Conservation (phyloP, 1,284 basidiomycete species). For the Spongiforma sp. region DNA sequence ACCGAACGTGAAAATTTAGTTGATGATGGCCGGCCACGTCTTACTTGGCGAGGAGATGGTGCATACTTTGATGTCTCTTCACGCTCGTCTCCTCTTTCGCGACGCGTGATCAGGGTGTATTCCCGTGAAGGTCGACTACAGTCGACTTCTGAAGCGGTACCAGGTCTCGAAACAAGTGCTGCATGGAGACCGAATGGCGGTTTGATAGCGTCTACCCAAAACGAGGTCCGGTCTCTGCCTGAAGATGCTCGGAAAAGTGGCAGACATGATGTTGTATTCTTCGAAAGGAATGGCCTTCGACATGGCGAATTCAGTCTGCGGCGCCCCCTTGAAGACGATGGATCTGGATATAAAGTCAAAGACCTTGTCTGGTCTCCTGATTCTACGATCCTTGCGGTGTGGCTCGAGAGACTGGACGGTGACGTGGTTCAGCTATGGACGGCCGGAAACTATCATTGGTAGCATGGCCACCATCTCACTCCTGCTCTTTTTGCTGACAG, state of each 20-base stretch:
- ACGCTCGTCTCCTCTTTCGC: conserved; percentile 46
- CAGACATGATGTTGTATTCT: conserved; percentile 91
- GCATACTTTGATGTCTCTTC: conserved; percentile 88
- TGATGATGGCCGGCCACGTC: conserved; percentile 75
- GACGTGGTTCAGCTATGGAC: conserved; percentile 97
- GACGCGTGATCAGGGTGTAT: conserved; percentile 79
- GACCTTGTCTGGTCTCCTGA: conserved; percentile 91
- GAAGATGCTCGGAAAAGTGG: conserved; percentile 71
- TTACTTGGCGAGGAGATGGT: conserved; percentile 95
- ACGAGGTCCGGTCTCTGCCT: conserved; percentile 74
- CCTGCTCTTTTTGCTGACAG: not conserved
- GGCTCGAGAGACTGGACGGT: conserved; percentile 73
- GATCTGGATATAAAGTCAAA: conserved; percentile 72
- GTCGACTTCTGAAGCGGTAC: conserved; percentile 84
- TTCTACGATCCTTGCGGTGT: conserved; percentile 85
- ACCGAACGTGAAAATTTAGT: conserved; percentile 62
- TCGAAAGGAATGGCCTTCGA: conserved; percentile 93
- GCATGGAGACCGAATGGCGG: conserved; percentile 92
- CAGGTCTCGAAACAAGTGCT: conserved; percentile 83
- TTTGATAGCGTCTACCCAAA: conserved; percentile 82
- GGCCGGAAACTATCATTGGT: conserved; percentile 96
- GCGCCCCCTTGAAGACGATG: conserved; percentile 42
- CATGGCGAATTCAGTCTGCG: conserved; percentile 89
- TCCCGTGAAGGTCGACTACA: conserved; percentile 81
- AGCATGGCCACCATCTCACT: conserved; percentile 12